Percentiles rank a stretch among this genome's conserved stretches.
Evolutionary conservation across 2,329 filamentous ascomycete genomes (phyloP).

Genomic region (Aspergillus jensenii): DNA sequence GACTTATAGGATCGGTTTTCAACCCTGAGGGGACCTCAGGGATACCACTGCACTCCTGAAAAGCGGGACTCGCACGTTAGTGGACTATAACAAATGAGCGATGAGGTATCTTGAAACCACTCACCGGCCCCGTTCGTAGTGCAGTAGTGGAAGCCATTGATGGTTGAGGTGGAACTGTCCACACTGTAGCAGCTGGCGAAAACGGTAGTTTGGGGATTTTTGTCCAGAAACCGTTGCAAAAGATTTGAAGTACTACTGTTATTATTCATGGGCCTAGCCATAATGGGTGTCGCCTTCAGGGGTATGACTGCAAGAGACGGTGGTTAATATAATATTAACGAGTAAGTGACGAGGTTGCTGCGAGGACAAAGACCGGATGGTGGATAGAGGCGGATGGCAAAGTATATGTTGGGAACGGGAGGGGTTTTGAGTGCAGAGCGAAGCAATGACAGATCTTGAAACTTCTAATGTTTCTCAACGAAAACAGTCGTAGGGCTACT

Average conservation of each 20-base stretch:
- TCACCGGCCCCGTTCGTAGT: slow-evolving; percentile 82
- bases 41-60: slow-evolving; percentile 84
- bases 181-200: slow-evolving; percentile 91
- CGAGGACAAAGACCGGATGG: not conserved
- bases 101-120: slow-evolving; percentile 26
- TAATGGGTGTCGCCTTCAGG: slow-evolving; percentile 19
- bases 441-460: not conserved
- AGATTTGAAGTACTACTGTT: slow-evolving; percentile 65
- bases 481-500: not conserved
- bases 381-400: not conserved
- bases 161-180: slow-evolving; percentile 64
- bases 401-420: not conserved
- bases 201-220: slow-evolving; percentile 62
- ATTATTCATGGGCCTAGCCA: slow-evolving; percentile 62
- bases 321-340: not conserved
- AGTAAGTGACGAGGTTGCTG: not conserved
- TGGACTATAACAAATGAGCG: not conserved
- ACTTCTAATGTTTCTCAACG: not conserved
- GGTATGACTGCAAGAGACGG: not conserved
- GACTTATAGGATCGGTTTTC: slow-evolving; percentile 82
- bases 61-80: slow-evolving; percentile 2
- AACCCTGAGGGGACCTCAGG: slow-evolving; percentile 89
- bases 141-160: slow-evolving; percentile 91
- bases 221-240: slow-evolving; percentile 59
- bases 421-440: not conserved